Evolutionary conservation across 2,329 filamentous ascomycete species (phyloP), one percentile per base, ranked within the genome.

Genomic region (Fusarium circinatum): DNA sequence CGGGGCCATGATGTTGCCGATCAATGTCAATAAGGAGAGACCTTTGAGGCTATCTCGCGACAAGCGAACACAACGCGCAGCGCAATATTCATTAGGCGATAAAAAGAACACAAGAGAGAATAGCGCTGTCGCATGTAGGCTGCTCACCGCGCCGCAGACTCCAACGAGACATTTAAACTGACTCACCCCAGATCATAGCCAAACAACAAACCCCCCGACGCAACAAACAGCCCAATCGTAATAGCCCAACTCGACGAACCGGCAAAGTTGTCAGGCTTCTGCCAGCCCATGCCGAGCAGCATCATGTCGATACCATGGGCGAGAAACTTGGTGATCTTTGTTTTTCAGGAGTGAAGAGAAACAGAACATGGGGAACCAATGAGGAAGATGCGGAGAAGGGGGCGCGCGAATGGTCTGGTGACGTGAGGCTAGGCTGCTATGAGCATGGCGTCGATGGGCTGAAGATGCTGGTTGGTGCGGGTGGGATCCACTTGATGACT

Each of bases 241-340:
- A 93, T 91, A 78, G 91, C 91, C 76, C 90, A 90, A 79, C 90
- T 90, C 78, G 92, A 90, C 77, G 90, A 92, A 79, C 92, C 92
- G 80, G 91, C 89, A 82, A 92, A 91, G 86, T 92, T 91, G 83
- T 91, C 89, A 82, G 92, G 92, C 85, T 93, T 93, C 76, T 90
- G 90, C 90, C 90, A 92, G 84, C 89, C 88, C 88, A 90, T 90
- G 88, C 88, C 88, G 81, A 87, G 86, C 79, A 87, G 87, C 88
- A 90, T 90, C 87, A 85, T 85, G 84, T 30, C 34, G 26, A 24
- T 62, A 38, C 48, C 65, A 68, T 68, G 28, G 24, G 32, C 32
- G 14, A n/a, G 7, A 11, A 41, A 41, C 1, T 9, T 55, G 14
- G 32, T 47, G 52, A 28, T 56, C 1, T 7, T 42, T 42, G 28